Base-by-base conservation (phyloP, 257 asterid species). In the Petunia secreta region DNA sequence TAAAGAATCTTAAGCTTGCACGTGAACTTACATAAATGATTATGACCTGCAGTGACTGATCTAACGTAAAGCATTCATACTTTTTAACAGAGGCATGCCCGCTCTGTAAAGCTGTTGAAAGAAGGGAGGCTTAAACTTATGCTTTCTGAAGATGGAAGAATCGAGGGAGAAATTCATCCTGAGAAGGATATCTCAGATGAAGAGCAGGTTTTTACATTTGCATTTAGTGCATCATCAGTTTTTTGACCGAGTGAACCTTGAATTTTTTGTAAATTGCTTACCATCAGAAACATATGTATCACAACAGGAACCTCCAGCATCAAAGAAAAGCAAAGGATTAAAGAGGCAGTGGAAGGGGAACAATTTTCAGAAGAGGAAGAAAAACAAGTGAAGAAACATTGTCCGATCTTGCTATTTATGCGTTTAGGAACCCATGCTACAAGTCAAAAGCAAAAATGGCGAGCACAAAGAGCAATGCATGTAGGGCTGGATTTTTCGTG, bases 81-180 rank as follows among this genome's bases (percentile, higher is more conserved):
- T 88, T 41, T 57, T 78, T 80, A 46, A 85, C 86, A 95, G 99
- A 90, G 91, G 83, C 99, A 95, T 84, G 91, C 96, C 60, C 97
- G 99, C 75, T 95, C 99, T 37, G 92, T 82, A 80, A 95, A 95
- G 80, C 76, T 93, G 86, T 89, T 82, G 69, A 87, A 53, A 81
- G 99, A 95, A 85, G 99, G 99, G 77, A 92, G 97, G 87, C 97
- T 95, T 67, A 95, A 92, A 89, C 87, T 89, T 84, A 89, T 91
- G 91, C 94, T 95, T 36, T 82, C 87, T 69, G 89, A 85, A 6
- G 79, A 84, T 74, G 97, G 94, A 68, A 78, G 84, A 85, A 53
- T 88, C 53, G 94, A 92, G 75, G 94, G 87, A 15, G 97, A 92
- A 81, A 75, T 65, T 55, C 48, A 77, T 65, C 58, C 78, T 48